Evolutionary conservation across 2,329 filamentous ascomycete genomes (phyloP).

Genomic region (Penicillium sp.): DNA sequence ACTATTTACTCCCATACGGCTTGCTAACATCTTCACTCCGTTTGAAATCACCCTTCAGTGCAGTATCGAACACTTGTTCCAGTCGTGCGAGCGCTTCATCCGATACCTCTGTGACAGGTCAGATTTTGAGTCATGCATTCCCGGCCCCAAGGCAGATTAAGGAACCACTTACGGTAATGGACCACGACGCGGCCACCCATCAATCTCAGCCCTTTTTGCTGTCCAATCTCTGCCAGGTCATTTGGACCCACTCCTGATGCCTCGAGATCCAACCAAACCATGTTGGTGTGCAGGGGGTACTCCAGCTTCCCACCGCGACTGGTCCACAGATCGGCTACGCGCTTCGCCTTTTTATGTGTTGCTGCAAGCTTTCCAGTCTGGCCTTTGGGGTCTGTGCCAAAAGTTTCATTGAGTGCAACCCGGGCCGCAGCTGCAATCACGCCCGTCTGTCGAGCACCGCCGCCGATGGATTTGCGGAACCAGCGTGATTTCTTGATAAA

Average conservation of each 20-base stretch:
- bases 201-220: conserved; percentile 58
- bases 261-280: conserved; percentile 79
- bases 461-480: conserved; percentile 77
- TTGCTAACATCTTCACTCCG: conserved; percentile 33
- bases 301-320: conserved; percentile 65
- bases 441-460: conserved; percentile 73
- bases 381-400: conserved; percentile 57
- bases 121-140: conserved; percentile 15
- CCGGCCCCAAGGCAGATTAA: not conserved
- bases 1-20: conserved; percentile 35
- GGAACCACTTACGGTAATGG: conserved; percentile 57
- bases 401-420: conserved; percentile 77
- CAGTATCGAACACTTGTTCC: conserved; percentile 53
- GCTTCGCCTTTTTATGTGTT: conserved; percentile 62
- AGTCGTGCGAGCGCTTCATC: conserved; percentile 60
- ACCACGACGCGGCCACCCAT: conserved; percentile 61
- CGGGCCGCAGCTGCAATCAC: conserved; percentile 72
- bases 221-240: conserved; percentile 54
- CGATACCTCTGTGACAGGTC: conserved; percentile 55
- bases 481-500: conserved; percentile 69
- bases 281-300: conserved; percentile 80
- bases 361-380: conserved; percentile 61
- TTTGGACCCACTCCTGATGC: conserved; percentile 54
- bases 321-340: conserved; percentile 65
- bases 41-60: conserved; percentile 33